These are phyloP conservation scores for Linnemannia hyalina DNA, from an alignment of 192 early-diverging fungal genomes.

Conservation along the genomic window DNA sequence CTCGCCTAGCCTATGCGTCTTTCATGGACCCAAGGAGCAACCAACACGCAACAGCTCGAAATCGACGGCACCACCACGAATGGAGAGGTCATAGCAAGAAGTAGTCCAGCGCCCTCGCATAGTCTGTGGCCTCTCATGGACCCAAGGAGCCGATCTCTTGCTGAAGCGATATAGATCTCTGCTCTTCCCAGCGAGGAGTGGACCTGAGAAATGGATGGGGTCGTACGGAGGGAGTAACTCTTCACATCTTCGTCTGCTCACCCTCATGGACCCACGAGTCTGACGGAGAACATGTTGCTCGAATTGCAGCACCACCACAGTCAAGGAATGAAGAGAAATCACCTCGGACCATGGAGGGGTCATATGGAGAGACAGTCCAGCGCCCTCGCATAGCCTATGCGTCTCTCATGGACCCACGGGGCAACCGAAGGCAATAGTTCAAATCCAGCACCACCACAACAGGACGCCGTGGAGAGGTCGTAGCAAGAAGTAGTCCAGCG, in stretches of 20 bases:
- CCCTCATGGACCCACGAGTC: no score
- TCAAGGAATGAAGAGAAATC: not conserved
- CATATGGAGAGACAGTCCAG: conserved; percentile 25
- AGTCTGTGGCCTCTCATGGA: conserved; percentile 23
- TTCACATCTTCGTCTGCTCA: no score
- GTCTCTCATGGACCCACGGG: conserved; percentile 3
- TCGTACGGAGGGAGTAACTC: no score
- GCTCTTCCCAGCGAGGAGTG: no score
- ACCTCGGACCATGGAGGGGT: conserved; percentile 12
- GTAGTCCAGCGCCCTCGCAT: conserved; percentile 16
- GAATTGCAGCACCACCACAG: not conserved
- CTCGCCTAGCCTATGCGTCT: no score
- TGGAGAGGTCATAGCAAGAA: conserved; percentile 31
- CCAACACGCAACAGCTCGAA: not conserved
- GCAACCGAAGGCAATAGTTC: no score
- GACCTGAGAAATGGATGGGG: no score
- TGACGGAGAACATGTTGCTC: no score
- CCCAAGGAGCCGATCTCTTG: not conserved
- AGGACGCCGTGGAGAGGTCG: no score
- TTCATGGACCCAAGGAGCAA: not conserved
- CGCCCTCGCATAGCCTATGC: conserved; percentile 10
- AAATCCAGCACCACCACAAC: no score
- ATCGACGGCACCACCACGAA: not conserved
- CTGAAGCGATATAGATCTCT: no score
- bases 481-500: no score